A percentile compares a stretch with the other conserved stretches of the same genome.
Conservation (phyloP, 2,329 filamentous ascomycete genomes). For the Botryotinia globosa region DNA sequence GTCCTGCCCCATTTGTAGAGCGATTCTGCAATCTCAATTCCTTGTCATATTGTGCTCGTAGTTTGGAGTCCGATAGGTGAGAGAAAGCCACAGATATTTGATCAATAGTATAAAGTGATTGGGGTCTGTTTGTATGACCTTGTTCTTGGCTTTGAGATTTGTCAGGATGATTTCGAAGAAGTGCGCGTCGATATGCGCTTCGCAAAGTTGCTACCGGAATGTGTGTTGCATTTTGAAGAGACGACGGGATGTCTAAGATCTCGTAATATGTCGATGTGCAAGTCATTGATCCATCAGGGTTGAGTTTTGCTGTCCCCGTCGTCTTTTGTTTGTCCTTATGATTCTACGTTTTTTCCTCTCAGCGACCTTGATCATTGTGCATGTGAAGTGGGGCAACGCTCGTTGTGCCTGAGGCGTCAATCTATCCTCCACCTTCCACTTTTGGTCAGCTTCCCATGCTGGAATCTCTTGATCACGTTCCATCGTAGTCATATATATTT, state of each 20-base stretch:
- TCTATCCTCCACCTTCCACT: neutral
- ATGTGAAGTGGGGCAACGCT: neutral
- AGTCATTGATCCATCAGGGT: slow-evolving; percentile 53
- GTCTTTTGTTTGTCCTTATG: slow-evolving; percentile 34
- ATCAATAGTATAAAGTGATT: slow-evolving; percentile 52
- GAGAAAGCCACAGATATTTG: slow-evolving; percentile 61
- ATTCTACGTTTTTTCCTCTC: slow-evolving; percentile 1
- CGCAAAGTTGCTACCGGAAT: slow-evolving; percentile 53
- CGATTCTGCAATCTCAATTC: slow-evolving; percentile 40
- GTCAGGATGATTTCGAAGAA: slow-evolving; percentile 61
- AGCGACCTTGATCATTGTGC: neutral
- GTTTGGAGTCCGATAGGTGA: slow-evolving; percentile 50
- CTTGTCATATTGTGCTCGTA: slow-evolving; percentile 54
- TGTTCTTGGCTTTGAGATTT: slow-evolving; percentile 27
- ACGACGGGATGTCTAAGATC: slow-evolving; percentile 54
- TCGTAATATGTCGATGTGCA: slow-evolving; percentile 54
- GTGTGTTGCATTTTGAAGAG: slow-evolving; percentile 46
- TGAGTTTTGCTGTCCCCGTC: slow-evolving; percentile 57
- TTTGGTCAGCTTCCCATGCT: neutral
- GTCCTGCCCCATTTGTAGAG: slow-evolving; percentile 25
- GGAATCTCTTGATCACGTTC: neutral
- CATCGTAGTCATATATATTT: neutral
- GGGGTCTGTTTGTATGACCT: slow-evolving; percentile 20
- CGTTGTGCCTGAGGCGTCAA: neutral
- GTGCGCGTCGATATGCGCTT: slow-evolving; percentile 61